Base-by-base conservation (phyloP, 257 asterid species). In the Plantago major region DNA sequence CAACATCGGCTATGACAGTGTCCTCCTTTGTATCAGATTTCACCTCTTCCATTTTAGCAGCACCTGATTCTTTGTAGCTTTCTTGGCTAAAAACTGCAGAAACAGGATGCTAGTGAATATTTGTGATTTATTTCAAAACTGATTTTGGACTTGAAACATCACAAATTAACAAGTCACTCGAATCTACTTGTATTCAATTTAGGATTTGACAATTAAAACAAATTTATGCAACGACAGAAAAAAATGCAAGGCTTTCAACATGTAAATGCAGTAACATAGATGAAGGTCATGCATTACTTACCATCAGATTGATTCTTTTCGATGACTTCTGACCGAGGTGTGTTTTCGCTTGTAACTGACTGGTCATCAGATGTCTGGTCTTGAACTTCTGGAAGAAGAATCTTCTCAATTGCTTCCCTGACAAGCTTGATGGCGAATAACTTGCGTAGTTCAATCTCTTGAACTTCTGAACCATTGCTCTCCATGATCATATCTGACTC, bases 321-420 rank as follows among this genome's bases (percentile, higher is more conserved):
- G 4, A 60, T 16, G 66, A 65, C 30, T 73, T 81, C 86, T 30
- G 76, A 65, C 45, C 75, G 82, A 49, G 82, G 76, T 58, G 77
- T 51, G 62, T 49, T 60, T 48, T 88, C 95, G 61, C 88, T 77
- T 19, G 86, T 56, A 15, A 71, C 40, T 15, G 96, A 86, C 71
- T 77, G 94, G 66, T 66, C 84, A 66, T 93, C 95, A 28, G 95
- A 82, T 37, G 76, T 60, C 47, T 82, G 95, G 59, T 90, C 98
- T 64, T 88, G 96, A 71, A 93, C 83, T 67, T 89, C 97, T 7
- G 99, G 95, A 59, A 93, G 94, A 67, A 93, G 99, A 76, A 93
- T 83, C 82, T 82, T 93, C 83, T 93, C 99, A 22, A 93, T 82
- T 9, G 97, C 97, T 74, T 93, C 95, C 42, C 96, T 76, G 6